Base-by-base conservation (phyloP, 306 rosid species). In the Vachellia pachyceras region DNA sequence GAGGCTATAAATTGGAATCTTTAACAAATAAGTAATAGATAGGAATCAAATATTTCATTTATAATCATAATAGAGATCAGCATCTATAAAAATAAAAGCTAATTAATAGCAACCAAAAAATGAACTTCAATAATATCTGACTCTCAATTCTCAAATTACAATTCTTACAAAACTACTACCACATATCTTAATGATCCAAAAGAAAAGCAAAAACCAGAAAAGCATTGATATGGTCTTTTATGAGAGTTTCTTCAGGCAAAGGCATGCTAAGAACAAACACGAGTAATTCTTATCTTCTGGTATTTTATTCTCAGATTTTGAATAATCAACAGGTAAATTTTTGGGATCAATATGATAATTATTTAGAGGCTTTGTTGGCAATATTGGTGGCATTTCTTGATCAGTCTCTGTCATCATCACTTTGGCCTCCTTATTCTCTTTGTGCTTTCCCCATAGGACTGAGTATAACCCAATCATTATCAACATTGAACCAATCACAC, bases 371-470 rank as follows among this genome's bases (percentile, higher is more conserved):
- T 95, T 95, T 42, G 89, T 20, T 0, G 79, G 90, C 77, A 90
- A 85, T 3, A 10, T 23, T 7, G 95, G 90, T 68, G 95, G 91
- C 60, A 54, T 54, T 74, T 89, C 89, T 72, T 67, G 49, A 67
- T 86, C 80, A 64, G 71, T 83, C 47, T 86, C 82, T 58, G 55
- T 83, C 47, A 75, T 80, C 58, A 61, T 83, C 47, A 75, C 81
- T 75, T 82, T 81, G 49, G 9, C 88, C 68, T 84, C 90, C 52
- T 14, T 10, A 66, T 33, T 77, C 49, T 95, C 97, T 70, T 88
- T 95, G 90, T 91, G 97, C 69, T 95, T 95, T 52, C 97, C 98
- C 98, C 98, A 95, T 1, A n/a, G n/a, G n/a, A n/a, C n/a, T n/a
- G n/a, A n/a, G 86, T 95, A 92, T 7, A 95, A 87, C 1, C 97